These are phyloP conservation scores for Penicillium nucicola DNA, from an alignment of 495 filamentous ascomycete species.

Conservation along the genomic window DNA sequence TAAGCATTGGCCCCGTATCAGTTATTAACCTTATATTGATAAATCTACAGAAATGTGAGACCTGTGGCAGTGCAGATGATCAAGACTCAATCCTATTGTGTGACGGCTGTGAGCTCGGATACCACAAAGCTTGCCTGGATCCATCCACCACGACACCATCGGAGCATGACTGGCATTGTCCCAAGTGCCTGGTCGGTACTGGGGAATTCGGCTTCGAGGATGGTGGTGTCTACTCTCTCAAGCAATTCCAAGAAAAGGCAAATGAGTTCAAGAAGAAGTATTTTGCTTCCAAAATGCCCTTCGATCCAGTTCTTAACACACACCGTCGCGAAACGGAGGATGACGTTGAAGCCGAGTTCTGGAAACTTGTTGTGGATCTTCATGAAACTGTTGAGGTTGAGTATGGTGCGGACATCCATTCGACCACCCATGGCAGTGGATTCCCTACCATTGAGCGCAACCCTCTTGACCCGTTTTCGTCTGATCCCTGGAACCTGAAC, in stretches of 20 bases:
- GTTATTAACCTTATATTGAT: slow-evolving; percentile 5
- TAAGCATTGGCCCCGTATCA: slow-evolving; percentile 33
- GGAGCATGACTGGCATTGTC: slow-evolving; percentile 94
- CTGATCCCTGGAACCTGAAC: slow-evolving; percentile 95
- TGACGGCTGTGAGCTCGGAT: slow-evolving; percentile 87
- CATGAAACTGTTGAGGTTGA: slow-evolving; percentile 97
- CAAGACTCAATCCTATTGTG: slow-evolving; percentile 69
- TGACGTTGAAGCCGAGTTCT: slow-evolving; percentile 96
- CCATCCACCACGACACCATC: slow-evolving; percentile 75
- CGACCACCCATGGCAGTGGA: slow-evolving; percentile 94
- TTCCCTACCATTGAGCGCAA: slow-evolving; percentile 95
- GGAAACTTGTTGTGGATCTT: slow-evolving; percentile 86
- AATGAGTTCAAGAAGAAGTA: slow-evolving; percentile 91
- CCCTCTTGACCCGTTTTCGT: slow-evolving; percentile 78
- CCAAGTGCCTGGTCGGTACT: slow-evolving; percentile 91
- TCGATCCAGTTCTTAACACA: slow-evolving; percentile 78
- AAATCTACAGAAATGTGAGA: slow-evolving; percentile 70
- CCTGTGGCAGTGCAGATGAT: slow-evolving; percentile 83
- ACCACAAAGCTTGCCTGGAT: slow-evolving; percentile 86
- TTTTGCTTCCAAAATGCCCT: slow-evolving; percentile 87
- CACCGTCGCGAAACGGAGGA: slow-evolving; percentile 84
- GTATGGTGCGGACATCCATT: slow-evolving; percentile 98
- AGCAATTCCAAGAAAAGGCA: slow-evolving; percentile 95
- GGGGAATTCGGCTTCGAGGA: slow-evolving; percentile 98
- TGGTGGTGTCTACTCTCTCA: slow-evolving; percentile 91